phyloP scores from a whole-genome alignment of 768 basidiomycete species.

The Sarcomyxa edulis region DNA sequence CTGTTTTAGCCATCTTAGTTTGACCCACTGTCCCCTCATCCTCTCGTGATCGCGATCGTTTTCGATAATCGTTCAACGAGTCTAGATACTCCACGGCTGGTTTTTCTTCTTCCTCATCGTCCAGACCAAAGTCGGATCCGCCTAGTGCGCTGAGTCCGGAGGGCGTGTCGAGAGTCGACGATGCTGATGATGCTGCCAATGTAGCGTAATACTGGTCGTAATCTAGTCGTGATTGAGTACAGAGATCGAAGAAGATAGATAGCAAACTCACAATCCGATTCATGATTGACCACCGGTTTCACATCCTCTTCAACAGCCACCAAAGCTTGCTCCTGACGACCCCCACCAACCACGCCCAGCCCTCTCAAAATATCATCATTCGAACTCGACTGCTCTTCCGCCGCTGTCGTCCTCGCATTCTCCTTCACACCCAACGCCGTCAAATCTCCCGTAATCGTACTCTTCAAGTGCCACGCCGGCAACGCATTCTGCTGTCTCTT shows the following conservation, averaged over 20 bases:
- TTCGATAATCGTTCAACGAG: conserved; percentile 66
- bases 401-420: conserved; percentile 45
- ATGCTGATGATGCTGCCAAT: conserved; percentile 54
- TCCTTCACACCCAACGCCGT: conserved; percentile 83
- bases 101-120: conserved; percentile 69
- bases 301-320: conserved; percentile 21
- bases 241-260: not conserved
- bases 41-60: conserved; percentile 65
- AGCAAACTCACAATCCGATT: conserved; percentile 59
- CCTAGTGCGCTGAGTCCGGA: conserved; percentile 41
- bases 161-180: conserved; percentile 59
- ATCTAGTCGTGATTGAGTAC: conserved; percentile 39
- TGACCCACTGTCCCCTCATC: conserved; percentile 37
- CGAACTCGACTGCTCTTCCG: conserved; percentile 30
- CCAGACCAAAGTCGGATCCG: conserved; percentile 38
- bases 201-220: conserved; percentile 84
- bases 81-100: conserved; percentile 63
- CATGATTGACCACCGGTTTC: conserved; percentile 44
- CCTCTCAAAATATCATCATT: conserved; percentile 75
- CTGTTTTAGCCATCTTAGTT: conserved; percentile 35
- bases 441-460: conserved; percentile 89
- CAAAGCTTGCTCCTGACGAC: conserved; percentile 10
- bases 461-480: conserved; percentile 93
- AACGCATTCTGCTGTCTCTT: conserved; percentile 89
- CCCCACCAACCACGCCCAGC: conserved; percentile 49